Evolutionary conservation across 345 rosid species (phyloP).

Genomic region (Brassica incana): DNA sequence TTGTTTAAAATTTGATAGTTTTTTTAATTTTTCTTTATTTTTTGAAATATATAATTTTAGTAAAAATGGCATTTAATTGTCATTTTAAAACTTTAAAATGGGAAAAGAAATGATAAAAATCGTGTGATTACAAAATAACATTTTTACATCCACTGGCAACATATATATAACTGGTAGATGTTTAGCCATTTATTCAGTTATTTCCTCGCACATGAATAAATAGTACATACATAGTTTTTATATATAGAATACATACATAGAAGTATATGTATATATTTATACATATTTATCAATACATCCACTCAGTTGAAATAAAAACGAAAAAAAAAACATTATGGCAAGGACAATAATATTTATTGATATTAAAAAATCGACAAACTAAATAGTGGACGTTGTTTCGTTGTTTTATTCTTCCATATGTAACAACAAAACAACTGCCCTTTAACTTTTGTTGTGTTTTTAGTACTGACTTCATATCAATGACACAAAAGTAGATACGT

Average conservation of each 20-base stretch:
- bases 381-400: slow-evolving; percentile 21
- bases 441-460: neutral
- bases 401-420: slow-evolving; percentile 7
- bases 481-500: neutral
- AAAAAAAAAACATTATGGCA: slow-evolving; percentile 4
- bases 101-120: too few species aligned
- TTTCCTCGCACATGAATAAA: neutral
- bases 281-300: neutral
- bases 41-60: too few species aligned
- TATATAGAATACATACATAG: neutral
- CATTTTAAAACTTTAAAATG: too few species aligned
- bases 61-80: too few species aligned
- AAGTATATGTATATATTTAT: neutral
- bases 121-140: too few species aligned
- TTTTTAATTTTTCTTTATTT: too few species aligned
- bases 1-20: too few species aligned
- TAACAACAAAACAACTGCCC: slow-evolving; percentile 13
- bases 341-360: slow-evolving; percentile 9
- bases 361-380: slow-evolving; percentile 8
- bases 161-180: neutral
- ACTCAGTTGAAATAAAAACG: neutral
- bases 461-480: neutral
- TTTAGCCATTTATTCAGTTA: neutral
- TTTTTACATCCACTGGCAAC: too few species aligned
- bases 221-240: neutral